phyloP scores from a whole-genome alignment of 176 grass and related monocot species.

The Carex cristatella region DNA sequence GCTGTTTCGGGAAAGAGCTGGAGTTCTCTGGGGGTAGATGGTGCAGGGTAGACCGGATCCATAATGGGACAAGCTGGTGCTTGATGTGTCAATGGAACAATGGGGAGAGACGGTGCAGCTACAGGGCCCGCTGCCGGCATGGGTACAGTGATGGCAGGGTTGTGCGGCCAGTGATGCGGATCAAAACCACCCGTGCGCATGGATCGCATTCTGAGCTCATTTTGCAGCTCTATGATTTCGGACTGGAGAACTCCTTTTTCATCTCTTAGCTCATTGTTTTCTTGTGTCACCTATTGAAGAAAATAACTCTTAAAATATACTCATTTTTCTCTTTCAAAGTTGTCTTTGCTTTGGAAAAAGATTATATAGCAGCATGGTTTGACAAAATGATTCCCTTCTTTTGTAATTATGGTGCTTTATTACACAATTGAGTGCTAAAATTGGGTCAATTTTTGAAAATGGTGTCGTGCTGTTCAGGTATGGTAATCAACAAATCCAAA shows the following conservation, averaged over 20 bases:
- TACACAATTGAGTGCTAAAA: constrained; percentile 5
- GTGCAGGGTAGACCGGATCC: constrained; percentile 3
- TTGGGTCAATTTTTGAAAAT: background rate
- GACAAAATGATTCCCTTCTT: background rate
- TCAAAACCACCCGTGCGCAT: constrained; percentile 21
- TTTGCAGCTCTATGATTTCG: constrained; percentile 60
- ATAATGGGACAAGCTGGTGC: constrained; percentile 17
- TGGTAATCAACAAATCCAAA: background rate
- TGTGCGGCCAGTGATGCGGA: background rate
- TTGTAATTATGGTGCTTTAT: background rate
- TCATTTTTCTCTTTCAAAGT: background rate
- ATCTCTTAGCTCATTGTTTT: constrained; percentile 75
- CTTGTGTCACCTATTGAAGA: constrained; percentile 47
- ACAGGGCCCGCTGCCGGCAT: background rate
- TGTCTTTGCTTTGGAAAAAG: background rate
- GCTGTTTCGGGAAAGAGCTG: constrained; percentile 52
- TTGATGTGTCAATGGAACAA: constrained; percentile 41
- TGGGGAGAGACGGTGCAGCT: background rate
- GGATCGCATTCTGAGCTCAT: constrained; percentile 21
- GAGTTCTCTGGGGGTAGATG: constrained; percentile 42
- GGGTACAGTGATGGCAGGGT: background rate
- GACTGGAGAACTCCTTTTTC: constrained; percentile 43
- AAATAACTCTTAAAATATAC: background rate
- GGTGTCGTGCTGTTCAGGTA: background rate
- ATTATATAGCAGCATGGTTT: too few relatives aligned